phyloP scores from a whole-genome alignment of 73 alveolate genomes.

The Stentor roeselii region DNA sequence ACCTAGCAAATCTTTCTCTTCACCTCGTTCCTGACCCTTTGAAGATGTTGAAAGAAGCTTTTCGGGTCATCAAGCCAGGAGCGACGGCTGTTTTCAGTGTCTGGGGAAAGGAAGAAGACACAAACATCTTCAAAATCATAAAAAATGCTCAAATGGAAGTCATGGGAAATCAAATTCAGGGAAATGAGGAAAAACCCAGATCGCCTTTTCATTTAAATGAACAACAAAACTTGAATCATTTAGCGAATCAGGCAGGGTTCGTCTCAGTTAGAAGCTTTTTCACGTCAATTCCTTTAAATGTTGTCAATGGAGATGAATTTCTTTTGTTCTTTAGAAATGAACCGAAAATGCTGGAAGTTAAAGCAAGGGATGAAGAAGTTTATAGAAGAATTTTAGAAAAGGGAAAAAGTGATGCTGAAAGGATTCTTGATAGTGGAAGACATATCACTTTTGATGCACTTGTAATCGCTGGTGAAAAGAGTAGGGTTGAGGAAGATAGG shows the following conservation, averaged over 20 bases:
- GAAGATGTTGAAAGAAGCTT: conserved; percentile 54
- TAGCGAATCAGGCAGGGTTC: conserved; percentile 34
- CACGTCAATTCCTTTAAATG: background rate
- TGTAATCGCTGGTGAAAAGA: background rate
- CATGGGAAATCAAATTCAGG: conserved; percentile 6
- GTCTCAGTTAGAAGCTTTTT: background rate
- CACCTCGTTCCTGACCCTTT: conserved; percentile 47
- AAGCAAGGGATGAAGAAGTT: background rate
- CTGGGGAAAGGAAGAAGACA: conserved; percentile 64
- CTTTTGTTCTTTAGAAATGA: background rate
- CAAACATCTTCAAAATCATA: conserved; percentile 19
- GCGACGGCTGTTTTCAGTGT: conserved; percentile 56
- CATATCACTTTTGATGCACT: background rate
- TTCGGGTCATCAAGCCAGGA: conserved; percentile 48
- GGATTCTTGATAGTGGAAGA: background rate
- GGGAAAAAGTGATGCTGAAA: background rate
- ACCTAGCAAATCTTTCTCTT: conserved; percentile 59
- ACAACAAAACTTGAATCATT: conserved; percentile 7
- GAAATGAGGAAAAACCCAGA: conserved; percentile 14
- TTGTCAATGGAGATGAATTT: background rate
- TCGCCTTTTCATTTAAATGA: conserved; percentile 33
- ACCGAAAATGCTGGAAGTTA: background rate
- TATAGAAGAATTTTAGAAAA: too few species aligned
- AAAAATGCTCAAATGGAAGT: conserved; percentile 9
- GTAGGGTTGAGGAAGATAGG: too few species aligned